Evolutionary conservation across 805 yeast genomes (phyloP).

Genomic region (Lipomyces oligophaga): DNA sequence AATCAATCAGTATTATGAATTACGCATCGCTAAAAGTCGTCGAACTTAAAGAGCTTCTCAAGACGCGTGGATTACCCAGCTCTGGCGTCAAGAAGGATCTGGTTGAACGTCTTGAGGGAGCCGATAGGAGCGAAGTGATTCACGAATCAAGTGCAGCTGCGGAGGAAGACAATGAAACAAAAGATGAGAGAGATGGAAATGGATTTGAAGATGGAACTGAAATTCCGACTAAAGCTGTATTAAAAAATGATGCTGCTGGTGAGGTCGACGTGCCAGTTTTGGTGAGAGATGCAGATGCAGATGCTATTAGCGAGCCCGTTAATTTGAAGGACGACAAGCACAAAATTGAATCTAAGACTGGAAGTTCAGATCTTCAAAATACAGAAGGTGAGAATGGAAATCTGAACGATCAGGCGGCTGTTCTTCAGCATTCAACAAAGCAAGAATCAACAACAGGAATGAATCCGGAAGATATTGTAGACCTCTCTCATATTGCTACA

Average conservation of each 20-base stretch:
- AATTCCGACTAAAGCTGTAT: not conserved
- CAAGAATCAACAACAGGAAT: too few relatives aligned
- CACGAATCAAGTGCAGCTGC: conserved; percentile 18
- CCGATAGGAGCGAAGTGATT: too few relatives aligned
- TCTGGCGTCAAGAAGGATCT: conserved; percentile 82
- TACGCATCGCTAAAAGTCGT: conserved; percentile 48
- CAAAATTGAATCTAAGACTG: conserved; percentile 29
- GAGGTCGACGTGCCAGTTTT: not conserved
- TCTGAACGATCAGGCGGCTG: conserved; percentile 4
- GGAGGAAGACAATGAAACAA: not conserved
- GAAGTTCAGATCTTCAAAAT: conserved; percentile 5
- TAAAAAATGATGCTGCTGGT: not conserved
- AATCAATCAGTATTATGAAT: too few relatives aligned
- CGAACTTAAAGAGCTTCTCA: conserved; percentile 76
- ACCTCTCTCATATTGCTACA: too few relatives aligned
- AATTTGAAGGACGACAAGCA: conserved; percentile 14
- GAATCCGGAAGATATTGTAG: too few relatives aligned
- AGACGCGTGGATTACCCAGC: conserved; percentile 58
- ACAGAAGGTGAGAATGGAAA: conserved; percentile 31
- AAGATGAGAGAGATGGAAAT: not conserved
- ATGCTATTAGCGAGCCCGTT: not conserved
- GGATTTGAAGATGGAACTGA: not conserved
- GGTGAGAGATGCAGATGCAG: not conserved
- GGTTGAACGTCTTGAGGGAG: conserved; percentile 57
- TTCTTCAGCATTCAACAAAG: too few relatives aligned